Base-by-base conservation (phyloP, 805 yeast genomes). In the Candida montana region DNA sequence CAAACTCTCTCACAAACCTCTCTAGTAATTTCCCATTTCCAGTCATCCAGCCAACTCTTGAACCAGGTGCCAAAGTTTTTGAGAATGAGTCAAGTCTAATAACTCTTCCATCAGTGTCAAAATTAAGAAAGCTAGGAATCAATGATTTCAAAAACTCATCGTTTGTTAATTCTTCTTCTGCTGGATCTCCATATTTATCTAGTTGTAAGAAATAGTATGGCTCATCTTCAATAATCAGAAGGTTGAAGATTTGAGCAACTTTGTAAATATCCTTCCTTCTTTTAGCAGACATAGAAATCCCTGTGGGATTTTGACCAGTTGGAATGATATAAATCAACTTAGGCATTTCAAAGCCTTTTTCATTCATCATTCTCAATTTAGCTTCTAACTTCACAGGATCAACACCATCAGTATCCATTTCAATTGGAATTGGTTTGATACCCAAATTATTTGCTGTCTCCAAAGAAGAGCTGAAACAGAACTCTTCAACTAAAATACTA, bases 261-360 rank as follows among this genome's bases (percentile, higher is more conserved):
- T 75, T 72, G 65, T 89, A 90, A 51, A 93, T 75, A 43, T 73
- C 76, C 47, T 67, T 61, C 67, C 96, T 85, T 68, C 98, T 80
- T 56, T 86, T 89, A 21, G 57, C 65, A 23, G 83, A 68, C 55
- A 91, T 69, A 19, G 88, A 83, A 3, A 95, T 79, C 26, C 99
- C 99, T 16, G 97, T 89, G 48, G 99, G 99, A 72, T 91, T 91
- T 70, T 91, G 98, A 47, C 99, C 99, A 7, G 97, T 91, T 50
- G 91, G 83, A 54, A 91, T 86, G 31, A 91, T 80, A 75, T 91
- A 91, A 52, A 91, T 71, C 46, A 90, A 69, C 63, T 83, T 88
- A 51, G 98, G 97, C 63, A 79, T 77, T 44, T 75, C 74, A 79
- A 10, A 71, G 69, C 97, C 97, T 90, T 57, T n/a, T n/a, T 18